Evolutionary conservation across 306 rosid genomes (phyloP).

Genomic region (apple (Malus domestica)): ASM211411v1 NC_041795.1:551501-552000

Average conservation of each 20-base stretch:
- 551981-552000: conserved; percentile 74
- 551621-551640: no score
- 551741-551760: no score
- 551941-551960: conserved; percentile 73
- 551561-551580: background rate
- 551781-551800: background rate
- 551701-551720: no score
- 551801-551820: no score
- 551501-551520: background rate
- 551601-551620: background rate
- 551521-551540: background rate
- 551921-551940: conserved; percentile 11
- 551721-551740: no score
- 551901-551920: background rate
- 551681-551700: no score
- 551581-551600: background rate
- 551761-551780: background rate
- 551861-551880: background rate
- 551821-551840: background rate
- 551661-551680: no score
- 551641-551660: no score
- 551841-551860: background rate
- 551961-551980: conserved; percentile 82
- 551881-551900: background rate
- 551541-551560: background rate